Conservation (phyloP, 441 rosid species). For the Erodium moschatum region DNA sequence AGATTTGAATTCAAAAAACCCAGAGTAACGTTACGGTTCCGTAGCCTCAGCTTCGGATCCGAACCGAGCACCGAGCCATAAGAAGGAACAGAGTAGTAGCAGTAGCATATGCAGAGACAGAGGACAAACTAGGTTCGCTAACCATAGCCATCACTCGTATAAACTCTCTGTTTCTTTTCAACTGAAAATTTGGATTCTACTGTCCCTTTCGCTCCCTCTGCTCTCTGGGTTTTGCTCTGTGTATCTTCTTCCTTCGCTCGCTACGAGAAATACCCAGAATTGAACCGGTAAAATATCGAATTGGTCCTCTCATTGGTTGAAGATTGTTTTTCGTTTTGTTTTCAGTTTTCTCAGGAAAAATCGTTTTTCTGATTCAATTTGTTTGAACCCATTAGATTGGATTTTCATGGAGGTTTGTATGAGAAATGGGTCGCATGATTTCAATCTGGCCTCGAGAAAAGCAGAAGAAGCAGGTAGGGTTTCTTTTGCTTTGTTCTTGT, state of each 20-base stretch:
- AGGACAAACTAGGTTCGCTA: neutral
- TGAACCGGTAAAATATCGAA: neutral
- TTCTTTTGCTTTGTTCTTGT: neutral
- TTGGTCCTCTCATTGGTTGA: neutral
- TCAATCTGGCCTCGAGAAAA: conserved; percentile 68
- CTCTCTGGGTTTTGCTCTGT: neutral
- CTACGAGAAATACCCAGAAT: neutral
- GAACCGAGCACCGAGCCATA: neutral
- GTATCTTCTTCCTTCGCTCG: neutral
- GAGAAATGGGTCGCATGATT: conserved; percentile 45
- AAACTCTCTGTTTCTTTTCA: neutral
- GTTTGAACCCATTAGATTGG: conserved; percentile 13
- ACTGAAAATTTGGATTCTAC: conserved; percentile 5
- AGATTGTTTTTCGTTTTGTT: neutral
- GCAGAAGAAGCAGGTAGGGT: conserved; percentile 83
- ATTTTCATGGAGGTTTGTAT: conserved; percentile 41
- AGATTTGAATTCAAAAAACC: conserved; percentile 3
- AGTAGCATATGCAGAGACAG: neutral
- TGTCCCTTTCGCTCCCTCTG: neutral
- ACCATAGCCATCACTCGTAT: neutral
- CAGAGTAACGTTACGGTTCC: conserved; percentile 5
- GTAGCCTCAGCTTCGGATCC: conserved; percentile 10
- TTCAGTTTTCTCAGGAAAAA: neutral
- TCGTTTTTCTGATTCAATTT: conserved; percentile 9
- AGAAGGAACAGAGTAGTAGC: neutral